Conservation (phyloP, 2,329 filamentous ascomycete species). For the Xylaria sp. region DNA sequence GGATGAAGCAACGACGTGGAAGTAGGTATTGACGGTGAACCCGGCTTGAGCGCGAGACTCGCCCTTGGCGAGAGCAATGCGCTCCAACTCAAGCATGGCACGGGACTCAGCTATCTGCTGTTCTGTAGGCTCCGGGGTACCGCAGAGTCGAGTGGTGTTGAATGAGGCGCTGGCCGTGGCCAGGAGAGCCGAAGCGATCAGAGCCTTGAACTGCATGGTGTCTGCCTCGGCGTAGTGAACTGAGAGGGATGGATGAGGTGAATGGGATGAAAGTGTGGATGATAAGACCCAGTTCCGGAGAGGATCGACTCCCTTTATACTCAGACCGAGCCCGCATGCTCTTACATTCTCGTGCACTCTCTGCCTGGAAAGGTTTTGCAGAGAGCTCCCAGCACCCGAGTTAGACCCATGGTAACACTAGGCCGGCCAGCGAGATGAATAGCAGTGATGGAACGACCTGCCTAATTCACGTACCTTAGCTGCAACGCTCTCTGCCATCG, state of each 20-base stretch:
- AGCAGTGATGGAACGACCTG: constrained; percentile 30
- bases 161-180: constrained; percentile 41
- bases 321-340: neutral
- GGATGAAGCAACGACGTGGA: constrained; percentile 52
- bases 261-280: constrained; percentile 18
- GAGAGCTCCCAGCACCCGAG: constrained; percentile 19
- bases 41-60: constrained; percentile 37
- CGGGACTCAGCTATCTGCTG: constrained; percentile 43
- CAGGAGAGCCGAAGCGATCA: constrained; percentile 40
- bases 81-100: constrained; percentile 44
- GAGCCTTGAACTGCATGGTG: constrained; percentile 44
- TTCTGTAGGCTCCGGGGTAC: constrained; percentile 45
- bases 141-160: constrained; percentile 41
- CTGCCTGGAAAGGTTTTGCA: neutral
- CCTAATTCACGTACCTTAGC: constrained; percentile 35
- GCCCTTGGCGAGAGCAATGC: constrained; percentile 38
- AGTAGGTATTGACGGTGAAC: constrained; percentile 53
- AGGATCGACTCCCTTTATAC: constrained; percentile 33
- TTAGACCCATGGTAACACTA: constrained; percentile 29
- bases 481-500: constrained; percentile 32
- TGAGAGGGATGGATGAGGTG: constrained; percentile 19
- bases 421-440: constrained; percentile 19
- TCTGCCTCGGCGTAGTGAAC: constrained; percentile 11
- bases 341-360: neutral
- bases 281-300: constrained; percentile 19